Evolutionary conservation across 2,329 filamentous ascomycete species (phyloP).

Genomic region (Daldinia eschscholtzii): DNA sequence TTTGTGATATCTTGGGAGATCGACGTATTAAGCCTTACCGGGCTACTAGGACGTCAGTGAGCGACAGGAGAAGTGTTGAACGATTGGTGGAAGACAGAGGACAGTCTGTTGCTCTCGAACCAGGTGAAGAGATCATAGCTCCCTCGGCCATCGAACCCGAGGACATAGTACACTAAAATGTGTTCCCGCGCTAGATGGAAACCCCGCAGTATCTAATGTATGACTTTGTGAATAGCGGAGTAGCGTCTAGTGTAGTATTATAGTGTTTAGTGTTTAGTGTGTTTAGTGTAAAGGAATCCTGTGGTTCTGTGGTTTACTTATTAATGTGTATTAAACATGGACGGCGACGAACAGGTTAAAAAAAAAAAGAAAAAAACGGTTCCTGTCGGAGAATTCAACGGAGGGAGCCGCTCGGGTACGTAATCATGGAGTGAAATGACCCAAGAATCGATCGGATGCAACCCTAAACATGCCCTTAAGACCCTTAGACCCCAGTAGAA

Average conservation of each 20-base stretch:
- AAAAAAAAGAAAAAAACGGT: neutral
- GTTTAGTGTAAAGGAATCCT: neutral
- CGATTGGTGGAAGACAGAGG: constrained; percentile 28
- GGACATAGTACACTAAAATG: neutral
- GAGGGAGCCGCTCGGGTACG: constrained; percentile 22
- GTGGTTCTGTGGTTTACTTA: neutral
- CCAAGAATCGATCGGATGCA: constrained; percentile 40
- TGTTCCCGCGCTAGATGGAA: neutral
- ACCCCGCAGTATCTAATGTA: constrained; percentile 10
- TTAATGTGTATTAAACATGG: neutral
- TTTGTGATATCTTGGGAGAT: constrained; percentile 27
- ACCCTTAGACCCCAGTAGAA: constrained; percentile 25
- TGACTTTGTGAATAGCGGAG: neutral
- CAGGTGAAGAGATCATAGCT: neutral
- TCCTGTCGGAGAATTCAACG: neutral
- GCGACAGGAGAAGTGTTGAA: constrained; percentile 17
- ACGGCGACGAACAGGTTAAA: neutral
- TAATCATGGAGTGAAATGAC: constrained; percentile 35
- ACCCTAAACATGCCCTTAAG: constrained; percentile 13
- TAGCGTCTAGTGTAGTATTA: too few species aligned
- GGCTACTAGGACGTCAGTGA: constrained; percentile 11
- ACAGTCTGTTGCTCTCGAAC: neutral
- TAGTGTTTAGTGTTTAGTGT: too few species aligned
- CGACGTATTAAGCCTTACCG: constrained; percentile 26
- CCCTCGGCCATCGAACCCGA: constrained; percentile 1